Conservation (phyloP, 305 asterid genomes). For the Fraxinus angustifolia region DNA sequence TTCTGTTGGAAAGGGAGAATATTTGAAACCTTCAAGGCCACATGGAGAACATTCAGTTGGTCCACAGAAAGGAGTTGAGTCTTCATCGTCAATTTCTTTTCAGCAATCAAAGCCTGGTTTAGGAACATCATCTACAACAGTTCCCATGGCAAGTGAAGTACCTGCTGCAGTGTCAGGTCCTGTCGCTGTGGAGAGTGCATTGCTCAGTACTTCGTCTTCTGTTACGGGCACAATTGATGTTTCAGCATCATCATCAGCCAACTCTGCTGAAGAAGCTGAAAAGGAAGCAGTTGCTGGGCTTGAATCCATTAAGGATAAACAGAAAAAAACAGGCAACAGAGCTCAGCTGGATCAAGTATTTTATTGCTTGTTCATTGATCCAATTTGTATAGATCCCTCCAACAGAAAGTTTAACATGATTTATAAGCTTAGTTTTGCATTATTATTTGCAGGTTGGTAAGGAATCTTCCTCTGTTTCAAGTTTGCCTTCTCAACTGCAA, state of each 20-base stretch:
- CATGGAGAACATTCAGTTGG: conserved; percentile 33
- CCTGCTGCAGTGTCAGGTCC: conserved; percentile 26
- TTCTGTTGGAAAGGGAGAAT: conserved; percentile 40
- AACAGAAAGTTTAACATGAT: conserved; percentile 18
- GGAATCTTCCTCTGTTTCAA: conserved; percentile 31
- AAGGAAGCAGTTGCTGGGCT: conserved; percentile 26
- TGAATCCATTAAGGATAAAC: conserved; percentile 33
- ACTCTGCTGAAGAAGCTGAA: conserved; percentile 28
- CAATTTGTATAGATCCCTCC: not conserved
- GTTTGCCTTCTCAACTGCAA: conserved; percentile 36
- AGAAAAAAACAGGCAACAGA: conserved; percentile 31
- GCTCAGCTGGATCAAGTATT: conserved; percentile 45
- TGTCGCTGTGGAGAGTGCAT: conserved; percentile 26
- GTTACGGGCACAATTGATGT: conserved; percentile 28
- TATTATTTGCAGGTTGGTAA: conserved; percentile 41
- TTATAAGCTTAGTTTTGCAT: conserved; percentile 17
- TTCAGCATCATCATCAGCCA: conserved; percentile 29
- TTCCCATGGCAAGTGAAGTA: conserved; percentile 25
- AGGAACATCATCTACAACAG: conserved; percentile 38
- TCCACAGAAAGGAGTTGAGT: conserved; percentile 38
- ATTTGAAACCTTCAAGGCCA: conserved; percentile 29
- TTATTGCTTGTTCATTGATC: conserved; percentile 19
- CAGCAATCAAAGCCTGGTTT: conserved; percentile 42
- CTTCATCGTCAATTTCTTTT: conserved; percentile 33
- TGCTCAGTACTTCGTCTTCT: conserved; percentile 21